These are phyloP conservation scores for Terfezia claveryi DNA, from an alignment of 495 filamentous ascomycete species.

Conservation along the genomic window DNA sequence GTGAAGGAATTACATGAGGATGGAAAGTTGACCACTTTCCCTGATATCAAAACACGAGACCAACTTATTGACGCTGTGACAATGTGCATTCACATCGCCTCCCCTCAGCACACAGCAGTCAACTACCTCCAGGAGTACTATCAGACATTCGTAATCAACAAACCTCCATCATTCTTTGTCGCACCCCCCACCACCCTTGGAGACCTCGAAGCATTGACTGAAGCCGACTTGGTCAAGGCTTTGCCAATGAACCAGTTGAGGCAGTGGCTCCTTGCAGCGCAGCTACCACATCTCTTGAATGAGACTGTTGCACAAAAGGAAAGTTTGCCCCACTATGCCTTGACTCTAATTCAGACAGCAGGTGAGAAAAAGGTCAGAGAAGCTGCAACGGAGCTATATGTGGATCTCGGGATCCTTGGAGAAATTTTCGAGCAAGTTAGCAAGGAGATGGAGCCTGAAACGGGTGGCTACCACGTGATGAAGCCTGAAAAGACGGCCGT, in stretches of 20 bases:
- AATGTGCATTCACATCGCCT: conserved; percentile 32
- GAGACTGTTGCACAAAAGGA: conserved; percentile 24
- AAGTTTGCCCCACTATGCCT: conserved; percentile 22
- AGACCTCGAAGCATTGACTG: conserved; percentile 14
- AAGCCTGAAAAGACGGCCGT: neutral
- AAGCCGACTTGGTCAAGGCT: conserved; percentile 22
- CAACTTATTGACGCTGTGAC: conserved; percentile 14
- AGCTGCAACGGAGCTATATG: too few relatives aligned
- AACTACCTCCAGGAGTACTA: conserved; percentile 32
- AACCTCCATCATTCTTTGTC: conserved; percentile 24
- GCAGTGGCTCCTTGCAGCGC: conserved; percentile 24
- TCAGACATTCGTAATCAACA: conserved; percentile 25
- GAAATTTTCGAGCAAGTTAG: too few relatives aligned
- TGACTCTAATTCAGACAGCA: conserved; percentile 14
- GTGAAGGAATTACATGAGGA: conserved; percentile 19
- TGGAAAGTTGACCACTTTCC: conserved; percentile 21
- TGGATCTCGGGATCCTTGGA: too few relatives aligned
- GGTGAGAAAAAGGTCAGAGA: too few relatives aligned
- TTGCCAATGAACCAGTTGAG: conserved; percentile 23
- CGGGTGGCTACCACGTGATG: neutral
- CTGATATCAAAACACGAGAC: conserved; percentile 12
- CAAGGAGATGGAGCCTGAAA: too few relatives aligned
- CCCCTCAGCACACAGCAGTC: conserved; percentile 28
- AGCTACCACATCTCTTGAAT: conserved; percentile 26
- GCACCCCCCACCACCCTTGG: conserved; percentile 17